Percentiles rank a stretch among this genome's conserved stretches.
Evolutionary conservation across 2,329 filamentous ascomycete species (phyloP).

Genomic region (Aspergillus udagawae): DNA sequence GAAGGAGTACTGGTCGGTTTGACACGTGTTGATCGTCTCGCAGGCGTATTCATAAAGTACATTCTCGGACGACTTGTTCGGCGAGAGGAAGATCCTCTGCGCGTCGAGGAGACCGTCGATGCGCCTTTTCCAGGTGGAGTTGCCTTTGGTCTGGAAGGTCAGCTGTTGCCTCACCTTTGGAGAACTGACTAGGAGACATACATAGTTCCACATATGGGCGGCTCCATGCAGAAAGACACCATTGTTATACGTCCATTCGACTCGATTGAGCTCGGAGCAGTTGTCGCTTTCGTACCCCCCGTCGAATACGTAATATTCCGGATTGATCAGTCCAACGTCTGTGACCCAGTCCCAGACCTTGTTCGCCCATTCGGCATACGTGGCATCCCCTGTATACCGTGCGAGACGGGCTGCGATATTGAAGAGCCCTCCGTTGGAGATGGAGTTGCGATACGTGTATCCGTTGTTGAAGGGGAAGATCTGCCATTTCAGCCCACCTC

Average conservation of each 20-base stretch:
- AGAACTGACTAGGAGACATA: conserved; percentile 22
- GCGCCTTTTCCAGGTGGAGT: conserved; percentile 49
- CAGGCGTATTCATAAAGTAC: conserved; percentile 60
- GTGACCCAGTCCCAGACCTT: conserved; percentile 59
- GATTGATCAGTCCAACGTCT: conserved; percentile 48
- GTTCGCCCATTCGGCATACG: conserved; percentile 60
- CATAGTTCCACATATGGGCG: conserved; percentile 55
- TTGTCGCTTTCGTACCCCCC: conserved; percentile 50
- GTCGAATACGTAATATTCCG: conserved; percentile 52
- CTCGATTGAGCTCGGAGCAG: conserved; percentile 50
- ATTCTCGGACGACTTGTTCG: conserved; percentile 34
- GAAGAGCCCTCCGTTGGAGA: conserved; percentile 33
- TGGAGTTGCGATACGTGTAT: conserved; percentile 32
- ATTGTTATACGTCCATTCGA: conserved; percentile 58
- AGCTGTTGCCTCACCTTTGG: not conserved
- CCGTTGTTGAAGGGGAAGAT: conserved; percentile 31
- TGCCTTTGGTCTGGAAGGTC: conserved; percentile 30
- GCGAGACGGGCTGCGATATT: conserved; percentile 29
- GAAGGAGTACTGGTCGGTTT: conserved; percentile 61
- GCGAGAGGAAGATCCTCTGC: conserved; percentile 47
- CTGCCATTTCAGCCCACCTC: conserved; percentile 59
- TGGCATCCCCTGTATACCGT: conserved; percentile 28
- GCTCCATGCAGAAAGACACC: conserved; percentile 53
- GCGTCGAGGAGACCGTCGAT: conserved; percentile 52
- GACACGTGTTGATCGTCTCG: conserved; percentile 52